Conservation (phyloP, 225 moss, liverwort and hornwort species). For the Polytrichum commune region DNA sequence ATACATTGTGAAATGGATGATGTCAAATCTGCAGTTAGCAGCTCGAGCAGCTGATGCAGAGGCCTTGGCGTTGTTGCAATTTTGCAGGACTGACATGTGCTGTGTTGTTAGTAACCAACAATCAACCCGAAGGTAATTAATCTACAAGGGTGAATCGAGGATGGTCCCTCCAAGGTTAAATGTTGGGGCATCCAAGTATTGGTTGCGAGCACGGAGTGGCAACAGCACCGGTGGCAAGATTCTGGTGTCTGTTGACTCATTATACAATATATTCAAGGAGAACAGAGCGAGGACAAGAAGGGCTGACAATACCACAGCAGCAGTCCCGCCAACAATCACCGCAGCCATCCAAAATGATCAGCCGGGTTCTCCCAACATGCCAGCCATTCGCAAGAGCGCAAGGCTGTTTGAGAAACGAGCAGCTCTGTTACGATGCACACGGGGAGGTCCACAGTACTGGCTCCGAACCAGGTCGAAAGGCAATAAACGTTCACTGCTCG, state of each 20-base stretch:
- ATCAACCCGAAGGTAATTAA: too few relatives aligned
- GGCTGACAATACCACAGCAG: constrained; percentile 13
- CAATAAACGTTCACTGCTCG: constrained; percentile 28
- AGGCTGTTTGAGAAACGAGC: constrained; percentile 17
- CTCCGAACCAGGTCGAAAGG: constrained; percentile 22
- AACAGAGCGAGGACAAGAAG: constrained; percentile 14
- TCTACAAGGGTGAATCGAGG: constrained; percentile 2
- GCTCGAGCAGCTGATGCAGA: too few relatives aligned
- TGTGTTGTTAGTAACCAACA: too few relatives aligned
- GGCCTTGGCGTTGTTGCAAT: too few relatives aligned
- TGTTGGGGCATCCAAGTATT: constrained; percentile 38
- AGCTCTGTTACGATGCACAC: constrained; percentile 12
- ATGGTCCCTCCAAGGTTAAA: constrained; percentile 46
- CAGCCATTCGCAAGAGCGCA: constrained; percentile 21
- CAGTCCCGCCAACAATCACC: constrained; percentile 1
- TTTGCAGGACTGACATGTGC: too few relatives aligned
- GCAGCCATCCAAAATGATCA: too few relatives aligned
- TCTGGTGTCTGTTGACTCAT: constrained; percentile 36
- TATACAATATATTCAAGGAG: constrained; percentile 38
- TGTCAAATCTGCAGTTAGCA: too few relatives aligned
- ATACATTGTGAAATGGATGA: too few relatives aligned
- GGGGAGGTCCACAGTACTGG: constrained; percentile 24
- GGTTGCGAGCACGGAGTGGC: constrained; percentile 55
- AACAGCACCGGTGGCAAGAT: constrained; percentile 35
- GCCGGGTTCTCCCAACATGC: constrained; percentile 3